A percentile compares a stretch with the other conserved stretches of the same genome.
phyloP scores from a whole-genome alignment of 2,329 filamentous ascomycete species.

The Monosporascus sp. region DNA sequence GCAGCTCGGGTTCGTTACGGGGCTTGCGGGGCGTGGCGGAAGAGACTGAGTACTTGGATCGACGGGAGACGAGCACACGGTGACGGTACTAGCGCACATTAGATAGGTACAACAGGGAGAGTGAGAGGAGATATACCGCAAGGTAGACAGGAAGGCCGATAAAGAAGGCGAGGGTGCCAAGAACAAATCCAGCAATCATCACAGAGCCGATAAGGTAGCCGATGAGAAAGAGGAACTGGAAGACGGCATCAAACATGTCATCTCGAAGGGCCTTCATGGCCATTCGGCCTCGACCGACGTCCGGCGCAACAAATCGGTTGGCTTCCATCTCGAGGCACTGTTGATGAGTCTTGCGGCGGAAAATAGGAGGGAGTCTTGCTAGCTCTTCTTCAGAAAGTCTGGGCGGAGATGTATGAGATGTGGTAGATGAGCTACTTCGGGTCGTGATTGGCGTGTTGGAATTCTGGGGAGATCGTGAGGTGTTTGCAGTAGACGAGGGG shows the following conservation, averaged over 20 bases:
- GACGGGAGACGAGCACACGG: neutral
- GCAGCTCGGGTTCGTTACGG: neutral
- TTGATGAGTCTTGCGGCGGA: neutral
- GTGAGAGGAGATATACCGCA: neutral
- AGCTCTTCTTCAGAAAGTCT: neutral
- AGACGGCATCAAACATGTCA: neutral
- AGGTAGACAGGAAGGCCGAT: neutral
- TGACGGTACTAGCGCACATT: conserved; percentile 7
- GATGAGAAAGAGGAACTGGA: neutral
- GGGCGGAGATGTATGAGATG: neutral
- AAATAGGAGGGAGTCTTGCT: neutral
- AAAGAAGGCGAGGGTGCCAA: neutral
- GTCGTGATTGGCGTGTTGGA: neutral
- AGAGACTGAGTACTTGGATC: neutral
- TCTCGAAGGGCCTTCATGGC: neutral
- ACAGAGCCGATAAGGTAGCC: neutral
- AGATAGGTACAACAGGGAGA: neutral
- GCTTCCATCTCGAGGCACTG: neutral
- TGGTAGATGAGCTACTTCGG: neutral
- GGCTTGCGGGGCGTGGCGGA: too few relatives aligned
- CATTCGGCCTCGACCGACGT: neutral
- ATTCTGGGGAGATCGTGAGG: neutral
- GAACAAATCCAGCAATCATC: neutral
- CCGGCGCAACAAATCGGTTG: neutral
- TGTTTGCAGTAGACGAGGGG: conserved; percentile 1